phyloP scores from a whole-genome alignment of 805 yeast species.

The Crinitomyces ghanaensis region DNA sequence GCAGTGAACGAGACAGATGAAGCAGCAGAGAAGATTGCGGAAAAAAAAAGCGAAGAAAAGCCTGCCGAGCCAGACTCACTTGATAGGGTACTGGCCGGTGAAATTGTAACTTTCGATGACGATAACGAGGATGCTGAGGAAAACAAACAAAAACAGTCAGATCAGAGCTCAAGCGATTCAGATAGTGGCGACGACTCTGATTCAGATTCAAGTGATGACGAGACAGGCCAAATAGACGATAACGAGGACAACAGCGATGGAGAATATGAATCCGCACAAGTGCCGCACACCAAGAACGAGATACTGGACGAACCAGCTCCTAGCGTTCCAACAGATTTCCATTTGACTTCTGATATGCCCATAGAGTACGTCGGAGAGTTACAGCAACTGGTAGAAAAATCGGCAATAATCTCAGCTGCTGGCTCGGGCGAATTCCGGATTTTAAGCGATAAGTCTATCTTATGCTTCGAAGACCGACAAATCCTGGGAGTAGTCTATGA shows the following conservation, averaged over 20 bases:
- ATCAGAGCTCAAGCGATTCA: slow-evolving; percentile 3
- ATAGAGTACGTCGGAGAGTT: slow-evolving; percentile 65
- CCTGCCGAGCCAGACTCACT: no score
- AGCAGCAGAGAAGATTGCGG: no score
- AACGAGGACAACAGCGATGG: slow-evolving; percentile 10
- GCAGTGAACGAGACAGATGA: no score
- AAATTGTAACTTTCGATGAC: slow-evolving; percentile 10
- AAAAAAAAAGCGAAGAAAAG: no score
- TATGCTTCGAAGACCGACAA: slow-evolving; percentile 63
- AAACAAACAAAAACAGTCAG: not conserved
- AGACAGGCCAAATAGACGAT: slow-evolving; percentile 14
- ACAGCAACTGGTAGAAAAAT: slow-evolving; percentile 56
- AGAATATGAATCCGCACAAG: slow-evolving; percentile 24
- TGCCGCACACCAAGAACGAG: slow-evolving; percentile 73
- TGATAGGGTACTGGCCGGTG: slow-evolving; percentile 14
- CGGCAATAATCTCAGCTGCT: slow-evolving; percentile 58
- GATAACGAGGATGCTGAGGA: slow-evolving; percentile 16
- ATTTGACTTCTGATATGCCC: slow-evolving; percentile 46
- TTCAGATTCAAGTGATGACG: slow-evolving; percentile 16
- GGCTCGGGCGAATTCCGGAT: slow-evolving; percentile 78
- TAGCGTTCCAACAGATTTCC: slow-evolving; percentile 53
- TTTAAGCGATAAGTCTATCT: slow-evolving; percentile 58
- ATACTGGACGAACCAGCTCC: slow-evolving; percentile 56
- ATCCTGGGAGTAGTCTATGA: slow-evolving; percentile 73
- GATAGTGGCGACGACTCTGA: slow-evolving; percentile 14